Evolutionary conservation across 2,329 filamentous ascomycete genomes (phyloP).

Genomic region (Cordyceps javanica): DNA sequence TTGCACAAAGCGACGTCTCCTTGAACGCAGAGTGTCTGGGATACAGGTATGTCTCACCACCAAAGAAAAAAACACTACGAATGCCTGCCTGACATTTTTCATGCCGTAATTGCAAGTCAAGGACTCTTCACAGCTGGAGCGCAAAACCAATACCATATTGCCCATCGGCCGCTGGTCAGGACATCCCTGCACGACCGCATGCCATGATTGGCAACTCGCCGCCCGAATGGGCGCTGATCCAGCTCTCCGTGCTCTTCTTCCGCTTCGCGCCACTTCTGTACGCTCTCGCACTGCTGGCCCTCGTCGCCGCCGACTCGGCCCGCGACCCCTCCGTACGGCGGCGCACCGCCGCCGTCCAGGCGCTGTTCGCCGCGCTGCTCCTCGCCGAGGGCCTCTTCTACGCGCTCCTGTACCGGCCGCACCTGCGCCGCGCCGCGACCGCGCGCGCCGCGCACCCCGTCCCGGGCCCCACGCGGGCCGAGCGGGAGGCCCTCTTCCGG

Average conservation of each 20-base stretch:
- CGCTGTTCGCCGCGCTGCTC: constrained; percentile 25
- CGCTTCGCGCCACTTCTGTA: constrained; percentile 39
- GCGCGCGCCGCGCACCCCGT: constrained; percentile 28
- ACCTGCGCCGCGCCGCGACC: constrained; percentile 33
- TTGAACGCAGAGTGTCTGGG: too few relatives aligned
- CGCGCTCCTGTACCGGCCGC: constrained; percentile 36
- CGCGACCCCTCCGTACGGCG: constrained; percentile 1
- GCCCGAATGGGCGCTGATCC: constrained; percentile 39
- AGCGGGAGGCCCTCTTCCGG: constrained; percentile 50
- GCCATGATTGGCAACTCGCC: constrained; percentile 33
- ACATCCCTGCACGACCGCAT: neutral
- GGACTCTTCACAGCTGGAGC: too few relatives aligned
- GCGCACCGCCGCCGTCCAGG: constrained; percentile 15
- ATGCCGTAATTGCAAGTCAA: too few relatives aligned
- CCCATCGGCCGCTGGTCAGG: neutral
- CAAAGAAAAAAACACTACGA: too few relatives aligned
- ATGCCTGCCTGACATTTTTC: too few relatives aligned
- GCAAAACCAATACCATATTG: neutral
- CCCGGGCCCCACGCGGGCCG: constrained; percentile 23
- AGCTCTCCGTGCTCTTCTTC: constrained; percentile 35
- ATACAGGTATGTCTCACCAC: too few relatives aligned
- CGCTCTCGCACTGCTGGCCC: constrained; percentile 23
- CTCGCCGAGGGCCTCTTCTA: constrained; percentile 37
- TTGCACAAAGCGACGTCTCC: too few relatives aligned
- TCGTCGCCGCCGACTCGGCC: constrained; percentile 18